phyloP scores from a whole-genome alignment of 2,329 filamentous ascomycete genomes.

The Aspergillus brasiliensis region DNA sequence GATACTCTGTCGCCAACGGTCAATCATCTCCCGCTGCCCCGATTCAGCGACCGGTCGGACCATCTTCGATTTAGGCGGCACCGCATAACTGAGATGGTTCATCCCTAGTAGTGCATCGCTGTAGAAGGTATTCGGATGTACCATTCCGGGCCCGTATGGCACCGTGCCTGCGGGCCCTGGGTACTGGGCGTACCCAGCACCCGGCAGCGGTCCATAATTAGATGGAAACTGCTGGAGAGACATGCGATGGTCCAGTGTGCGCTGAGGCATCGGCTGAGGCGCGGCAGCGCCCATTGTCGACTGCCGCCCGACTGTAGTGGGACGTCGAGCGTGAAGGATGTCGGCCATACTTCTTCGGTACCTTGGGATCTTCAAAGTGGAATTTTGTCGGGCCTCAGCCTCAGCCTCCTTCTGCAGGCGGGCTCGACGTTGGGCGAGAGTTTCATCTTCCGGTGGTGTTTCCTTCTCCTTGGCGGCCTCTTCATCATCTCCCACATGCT shows the following conservation, averaged over 20 bases:
- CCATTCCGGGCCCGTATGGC: slow-evolving; percentile 30
- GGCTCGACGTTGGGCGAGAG: slow-evolving; percentile 48
- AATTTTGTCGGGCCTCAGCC: slow-evolving; percentile 27
- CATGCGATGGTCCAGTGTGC: slow-evolving; percentile 27
- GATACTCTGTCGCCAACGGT: slow-evolving; percentile 59
- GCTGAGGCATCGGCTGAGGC: slow-evolving; percentile 20
- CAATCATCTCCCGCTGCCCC: slow-evolving; percentile 58
- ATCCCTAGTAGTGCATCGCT: slow-evolving; percentile 31
- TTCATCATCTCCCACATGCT: slow-evolving; percentile 29
- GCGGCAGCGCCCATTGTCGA: slow-evolving; percentile 27
- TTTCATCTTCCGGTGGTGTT: slow-evolving; percentile 43
- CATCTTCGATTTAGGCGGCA: slow-evolving; percentile 29
- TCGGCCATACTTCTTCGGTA: slow-evolving; percentile 50
- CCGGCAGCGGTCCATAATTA: slow-evolving; percentile 21
- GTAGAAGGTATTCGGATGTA: slow-evolving; percentile 30
- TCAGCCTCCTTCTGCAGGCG: slow-evolving; percentile 47
- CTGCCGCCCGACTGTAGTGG: slow-evolving; percentile 38
- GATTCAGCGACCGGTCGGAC: slow-evolving; percentile 47
- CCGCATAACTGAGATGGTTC: slow-evolving; percentile 30
- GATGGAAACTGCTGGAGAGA: slow-evolving; percentile 34
- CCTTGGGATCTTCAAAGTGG: slow-evolving; percentile 29
- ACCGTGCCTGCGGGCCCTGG: slow-evolving; percentile 22
- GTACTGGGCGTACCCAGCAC: slow-evolving; percentile 17
- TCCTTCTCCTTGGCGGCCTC: slow-evolving; percentile 25
- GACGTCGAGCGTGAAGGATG: slow-evolving; percentile 55